Percentiles rank a stretch among this genome's conserved stretches.
Evolutionary conservation across 2,329 filamentous ascomycete genomes (phyloP).

Genomic region (Pseudogymnoascus sp.): DNA sequence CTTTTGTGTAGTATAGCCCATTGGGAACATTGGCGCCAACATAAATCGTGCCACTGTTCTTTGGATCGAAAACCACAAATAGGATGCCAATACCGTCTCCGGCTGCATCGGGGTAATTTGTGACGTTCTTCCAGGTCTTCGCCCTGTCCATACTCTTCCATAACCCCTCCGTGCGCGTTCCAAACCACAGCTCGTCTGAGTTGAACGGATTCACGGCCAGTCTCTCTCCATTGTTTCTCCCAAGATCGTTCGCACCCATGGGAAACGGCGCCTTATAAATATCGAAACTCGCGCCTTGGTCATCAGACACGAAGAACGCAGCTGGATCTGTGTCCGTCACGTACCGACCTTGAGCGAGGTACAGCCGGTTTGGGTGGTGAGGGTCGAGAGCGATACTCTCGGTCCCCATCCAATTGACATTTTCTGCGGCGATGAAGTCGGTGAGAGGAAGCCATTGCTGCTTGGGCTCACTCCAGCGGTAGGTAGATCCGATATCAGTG

Average conservation of each 20-base stretch:
- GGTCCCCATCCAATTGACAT: slow-evolving; percentile 16
- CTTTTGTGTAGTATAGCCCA: slow-evolving; percentile 14
- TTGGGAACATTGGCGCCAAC: slow-evolving; percentile 15
- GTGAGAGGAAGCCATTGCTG: slow-evolving; percentile 16
- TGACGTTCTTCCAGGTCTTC: slow-evolving; percentile 16
- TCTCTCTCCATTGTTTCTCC: slow-evolving; percentile 16
- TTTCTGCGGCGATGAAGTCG: slow-evolving; percentile 14
- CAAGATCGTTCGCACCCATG: slow-evolving; percentile 16
- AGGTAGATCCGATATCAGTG: slow-evolving; percentile 16
- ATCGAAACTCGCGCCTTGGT: slow-evolving; percentile 14
- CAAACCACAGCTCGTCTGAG: slow-evolving; percentile 15
- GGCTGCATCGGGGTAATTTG: slow-evolving; percentile 14
- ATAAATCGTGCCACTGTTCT: slow-evolving; percentile 15
- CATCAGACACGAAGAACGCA: slow-evolving; percentile 16
- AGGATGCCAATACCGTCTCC: slow-evolving; percentile 15
- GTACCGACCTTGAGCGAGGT: slow-evolving; percentile 16
- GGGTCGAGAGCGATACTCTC: slow-evolving; percentile 16
- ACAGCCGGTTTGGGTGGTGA: slow-evolving; percentile 13
- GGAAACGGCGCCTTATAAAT: slow-evolving; percentile 16
- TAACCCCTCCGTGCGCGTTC: slow-evolving; percentile 14
- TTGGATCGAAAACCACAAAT: slow-evolving; percentile 17
- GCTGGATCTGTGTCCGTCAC: slow-evolving; percentile 8
- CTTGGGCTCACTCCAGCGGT: slow-evolving; percentile 12
- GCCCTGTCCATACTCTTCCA: slow-evolving; percentile 16
- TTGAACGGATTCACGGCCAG: slow-evolving; percentile 16